These are phyloP conservation scores for Brassica juncea DNA, from an alignment of 345 rosid genomes.

Conservation along the genomic window DNA sequence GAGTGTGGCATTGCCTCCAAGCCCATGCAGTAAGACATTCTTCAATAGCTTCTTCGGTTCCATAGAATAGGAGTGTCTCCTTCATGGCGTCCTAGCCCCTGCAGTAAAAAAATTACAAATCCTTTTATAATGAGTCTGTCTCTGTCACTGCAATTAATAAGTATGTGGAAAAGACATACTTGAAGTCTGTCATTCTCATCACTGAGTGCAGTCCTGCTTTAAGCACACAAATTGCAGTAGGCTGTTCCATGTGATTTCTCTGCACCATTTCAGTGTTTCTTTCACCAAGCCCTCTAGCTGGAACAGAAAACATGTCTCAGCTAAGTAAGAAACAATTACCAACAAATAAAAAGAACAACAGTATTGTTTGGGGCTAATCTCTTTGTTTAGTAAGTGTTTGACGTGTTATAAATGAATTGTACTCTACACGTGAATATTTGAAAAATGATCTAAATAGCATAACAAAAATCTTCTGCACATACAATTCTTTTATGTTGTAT, in stretches of 20 bases:
- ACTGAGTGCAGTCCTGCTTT: slow-evolving; percentile 87
- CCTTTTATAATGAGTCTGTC: neutral
- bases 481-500: neutral
- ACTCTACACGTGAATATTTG: neutral
- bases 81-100: slow-evolving; percentile 73
- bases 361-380: slow-evolving; percentile 46
- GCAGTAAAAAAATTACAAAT: neutral
- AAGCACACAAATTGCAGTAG: slow-evolving; percentile 83
- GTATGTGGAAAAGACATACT: slow-evolving; percentile 39
- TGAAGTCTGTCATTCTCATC: slow-evolving; percentile 93
- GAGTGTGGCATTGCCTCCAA: neutral
- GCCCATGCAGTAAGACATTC: slow-evolving; percentile 25
- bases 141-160: neutral
- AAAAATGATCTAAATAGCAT: neutral
- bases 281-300: too few species aligned
- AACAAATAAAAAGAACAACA: slow-evolving; percentile 43
- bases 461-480: neutral
- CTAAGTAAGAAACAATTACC: neutral
- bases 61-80: slow-evolving; percentile 78
- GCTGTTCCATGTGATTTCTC: slow-evolving; percentile 81
- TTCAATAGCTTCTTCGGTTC: slow-evolving; percentile 80
- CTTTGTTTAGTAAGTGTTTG: neutral
- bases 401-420: neutral
- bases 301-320: slow-evolving; percentile 8
- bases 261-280: slow-evolving; percentile 85